Conservation (phyloP, 2,329 filamentous ascomycete genomes). For the Aspergillus pseudoterreus region DNA sequence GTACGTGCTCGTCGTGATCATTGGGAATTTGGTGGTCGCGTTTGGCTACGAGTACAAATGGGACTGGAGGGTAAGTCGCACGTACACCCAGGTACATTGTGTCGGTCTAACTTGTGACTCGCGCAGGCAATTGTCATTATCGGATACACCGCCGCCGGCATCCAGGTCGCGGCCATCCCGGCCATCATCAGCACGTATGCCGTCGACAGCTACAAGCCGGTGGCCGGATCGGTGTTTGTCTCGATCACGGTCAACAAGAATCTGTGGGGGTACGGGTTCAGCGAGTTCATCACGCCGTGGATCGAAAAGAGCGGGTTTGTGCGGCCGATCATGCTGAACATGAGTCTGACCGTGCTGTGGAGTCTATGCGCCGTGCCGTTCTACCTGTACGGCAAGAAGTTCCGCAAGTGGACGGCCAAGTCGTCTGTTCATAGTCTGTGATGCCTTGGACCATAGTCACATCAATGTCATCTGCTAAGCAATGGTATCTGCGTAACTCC, state of each 20-base stretch:
- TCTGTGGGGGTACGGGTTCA: conserved; percentile 59
- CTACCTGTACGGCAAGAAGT: conserved; percentile 57
- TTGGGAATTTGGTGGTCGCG: conserved; percentile 56
- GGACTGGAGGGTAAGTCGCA: conserved; percentile 46
- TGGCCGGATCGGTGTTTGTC: conserved; percentile 58
- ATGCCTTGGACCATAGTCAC: neutral
- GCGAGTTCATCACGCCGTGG: conserved; percentile 55
- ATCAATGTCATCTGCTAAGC: neutral
- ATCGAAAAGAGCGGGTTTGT: conserved; percentile 44
- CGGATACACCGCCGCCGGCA: conserved; percentile 54
- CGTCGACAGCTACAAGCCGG: conserved; percentile 62
- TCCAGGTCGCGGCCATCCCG: conserved; percentile 59
- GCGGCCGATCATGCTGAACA: conserved; percentile 59
- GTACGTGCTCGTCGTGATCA: conserved; percentile 53
- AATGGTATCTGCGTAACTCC: neutral
- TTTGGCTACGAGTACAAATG: conserved; percentile 53
- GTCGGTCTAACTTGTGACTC: neutral
- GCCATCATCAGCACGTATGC: conserved; percentile 57
- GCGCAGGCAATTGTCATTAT: conserved; percentile 49
- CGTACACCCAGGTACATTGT: too few relatives aligned
- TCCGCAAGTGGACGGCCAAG: conserved; percentile 51
- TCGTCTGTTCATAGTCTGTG: conserved; percentile 54
- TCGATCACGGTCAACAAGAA: conserved; percentile 63
- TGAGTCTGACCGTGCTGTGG: conserved; percentile 51
- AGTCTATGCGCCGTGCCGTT: conserved; percentile 54